A percentile compares a stretch with the other conserved stretches of the same genome.
These are phyloP conservation scores for Elsinoe australis DNA, from an alignment of 2,329 filamentous ascomycete genomes.

Conservation along the genomic window DNA sequence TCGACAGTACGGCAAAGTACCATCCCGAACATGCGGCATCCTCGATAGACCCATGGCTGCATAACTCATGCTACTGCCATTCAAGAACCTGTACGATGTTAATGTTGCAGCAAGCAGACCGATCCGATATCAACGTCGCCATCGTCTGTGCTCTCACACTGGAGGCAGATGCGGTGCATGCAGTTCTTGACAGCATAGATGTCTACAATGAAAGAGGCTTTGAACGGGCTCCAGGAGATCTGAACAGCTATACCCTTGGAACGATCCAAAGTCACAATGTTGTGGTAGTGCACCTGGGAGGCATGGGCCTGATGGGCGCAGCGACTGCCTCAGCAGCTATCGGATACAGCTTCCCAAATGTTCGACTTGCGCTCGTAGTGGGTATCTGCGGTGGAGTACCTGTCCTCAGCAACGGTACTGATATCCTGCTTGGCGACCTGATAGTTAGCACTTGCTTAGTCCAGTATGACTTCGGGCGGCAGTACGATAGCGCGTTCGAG, in stretches of 20 bases:
- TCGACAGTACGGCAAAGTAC: too few species aligned
- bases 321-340: constrained; percentile 19
- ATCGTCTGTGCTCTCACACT: constrained; percentile 22
- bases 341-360: constrained; percentile 21
- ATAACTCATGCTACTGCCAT: too few species aligned
- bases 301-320: constrained; percentile 19
- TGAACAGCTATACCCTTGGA: constrained; percentile 23
- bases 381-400: constrained; percentile 24
- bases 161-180: constrained; percentile 21
- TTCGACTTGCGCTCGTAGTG: constrained; percentile 22
- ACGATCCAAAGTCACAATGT: constrained; percentile 21
- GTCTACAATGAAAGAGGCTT: not conserved
- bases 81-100: too few species aligned
- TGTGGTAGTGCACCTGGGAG: constrained; percentile 20
- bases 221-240: constrained; percentile 19
- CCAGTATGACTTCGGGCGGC: constrained; percentile 28
- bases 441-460: constrained; percentile 27
- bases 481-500: constrained; percentile 25
- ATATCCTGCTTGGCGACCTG: constrained; percentile 28
- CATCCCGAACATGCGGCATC: too few species aligned
- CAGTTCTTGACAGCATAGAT: constrained; percentile 17
- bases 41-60: too few species aligned
- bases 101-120: too few species aligned
- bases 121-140: constrained; percentile 19
- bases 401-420: too few species aligned